A percentile compares a stretch with the other conserved stretches of the same genome.
phyloP scores from a whole-genome alignment of 768 basidiomycete species.

The Grammothele lineata region DNA sequence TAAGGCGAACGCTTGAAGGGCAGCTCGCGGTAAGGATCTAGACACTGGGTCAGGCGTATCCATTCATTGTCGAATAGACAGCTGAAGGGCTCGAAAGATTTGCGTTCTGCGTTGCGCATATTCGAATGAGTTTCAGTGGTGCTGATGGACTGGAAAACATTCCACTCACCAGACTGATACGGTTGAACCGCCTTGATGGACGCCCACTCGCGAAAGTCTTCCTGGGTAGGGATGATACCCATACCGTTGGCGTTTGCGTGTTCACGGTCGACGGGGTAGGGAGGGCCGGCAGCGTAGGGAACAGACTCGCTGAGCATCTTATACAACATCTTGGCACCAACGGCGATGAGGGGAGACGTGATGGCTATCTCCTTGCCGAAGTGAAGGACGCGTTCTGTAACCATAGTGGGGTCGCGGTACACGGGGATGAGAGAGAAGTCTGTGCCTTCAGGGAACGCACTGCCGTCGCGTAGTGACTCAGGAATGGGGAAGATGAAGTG shows the following conservation, averaged over 20 bases:
- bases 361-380: slow-evolving; percentile 21
- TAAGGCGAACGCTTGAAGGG: slow-evolving; percentile 35
- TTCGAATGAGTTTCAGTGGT: too few species aligned
- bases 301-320: slow-evolving; percentile 55
- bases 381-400: slow-evolving; percentile 16
- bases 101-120: too few species aligned
- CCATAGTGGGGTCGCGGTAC: slow-evolving; percentile 30
- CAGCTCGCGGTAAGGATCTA: slow-evolving; percentile 30
- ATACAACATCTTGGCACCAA: slow-evolving; percentile 61
- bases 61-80: slow-evolving; percentile 53
- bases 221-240: slow-evolving; percentile 46
- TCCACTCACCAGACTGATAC: slow-evolving; percentile 20
- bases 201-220: slow-evolving; percentile 48
- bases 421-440: slow-evolving; percentile 45
- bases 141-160: too few species aligned
- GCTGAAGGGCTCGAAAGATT: slow-evolving; percentile 32
- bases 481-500: slow-evolving; percentile 53
- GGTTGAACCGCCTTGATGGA: slow-evolving; percentile 34
- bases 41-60: slow-evolving; percentile 48
- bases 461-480: slow-evolving; percentile 15
- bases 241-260: slow-evolving; percentile 17
- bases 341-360: slow-evolving; percentile 42
- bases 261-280: slow-evolving; percentile 29
- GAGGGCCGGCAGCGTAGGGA: slow-evolving; percentile 24
- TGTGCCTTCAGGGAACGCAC: slow-evolving; percentile 27